These are phyloP conservation scores for Didymella keratinophila DNA, from an alignment of 2,329 filamentous ascomycete genomes.

Conservation along the genomic window DNA sequence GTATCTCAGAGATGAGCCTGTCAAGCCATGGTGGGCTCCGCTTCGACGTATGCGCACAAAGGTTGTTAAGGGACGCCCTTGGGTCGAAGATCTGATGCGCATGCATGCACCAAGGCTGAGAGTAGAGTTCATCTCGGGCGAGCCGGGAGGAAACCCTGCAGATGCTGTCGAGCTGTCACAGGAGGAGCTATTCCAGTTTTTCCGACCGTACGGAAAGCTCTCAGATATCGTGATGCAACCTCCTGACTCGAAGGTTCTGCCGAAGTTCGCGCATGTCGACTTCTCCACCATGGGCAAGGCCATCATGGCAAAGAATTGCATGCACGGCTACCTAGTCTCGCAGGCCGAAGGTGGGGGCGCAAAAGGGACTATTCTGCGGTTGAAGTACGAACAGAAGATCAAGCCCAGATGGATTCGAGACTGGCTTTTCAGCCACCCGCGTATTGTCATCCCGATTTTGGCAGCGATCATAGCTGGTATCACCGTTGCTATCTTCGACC, in stretches of 20 bases:
- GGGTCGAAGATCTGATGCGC: conserved; percentile 91
- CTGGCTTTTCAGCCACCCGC: conserved; percentile 85
- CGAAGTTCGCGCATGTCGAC: conserved; percentile 80
- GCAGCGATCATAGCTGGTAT: conserved; percentile 82
- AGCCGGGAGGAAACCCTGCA: conserved; percentile 73
- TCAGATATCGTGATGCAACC: conserved; percentile 83
- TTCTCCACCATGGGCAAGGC: conserved; percentile 77
- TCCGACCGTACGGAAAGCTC: conserved; percentile 90
- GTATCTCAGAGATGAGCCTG: conserved; percentile 71
- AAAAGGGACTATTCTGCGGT: conserved; percentile 75
- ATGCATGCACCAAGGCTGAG: conserved; percentile 78
- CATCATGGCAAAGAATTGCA: conserved; percentile 88
- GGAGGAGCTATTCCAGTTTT: conserved; percentile 85
- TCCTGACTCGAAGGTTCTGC: conserved; percentile 83
- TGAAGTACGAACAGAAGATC: conserved; percentile 82
- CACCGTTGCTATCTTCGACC: conserved; percentile 90
- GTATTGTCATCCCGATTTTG: conserved; percentile 83
- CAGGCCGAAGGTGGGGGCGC: conserved; percentile 76
- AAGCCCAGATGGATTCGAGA: conserved; percentile 83
- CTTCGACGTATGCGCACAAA: conserved; percentile 76
- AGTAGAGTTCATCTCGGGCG: conserved; percentile 82
- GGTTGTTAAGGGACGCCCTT: conserved; percentile 83
- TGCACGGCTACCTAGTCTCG: conserved; percentile 81
- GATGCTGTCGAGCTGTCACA: conserved; percentile 81
- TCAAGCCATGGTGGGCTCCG: conserved; percentile 91